Conservation (phyloP, 2,329 filamentous ascomycete species). For the Alternaria rosae region DNA sequence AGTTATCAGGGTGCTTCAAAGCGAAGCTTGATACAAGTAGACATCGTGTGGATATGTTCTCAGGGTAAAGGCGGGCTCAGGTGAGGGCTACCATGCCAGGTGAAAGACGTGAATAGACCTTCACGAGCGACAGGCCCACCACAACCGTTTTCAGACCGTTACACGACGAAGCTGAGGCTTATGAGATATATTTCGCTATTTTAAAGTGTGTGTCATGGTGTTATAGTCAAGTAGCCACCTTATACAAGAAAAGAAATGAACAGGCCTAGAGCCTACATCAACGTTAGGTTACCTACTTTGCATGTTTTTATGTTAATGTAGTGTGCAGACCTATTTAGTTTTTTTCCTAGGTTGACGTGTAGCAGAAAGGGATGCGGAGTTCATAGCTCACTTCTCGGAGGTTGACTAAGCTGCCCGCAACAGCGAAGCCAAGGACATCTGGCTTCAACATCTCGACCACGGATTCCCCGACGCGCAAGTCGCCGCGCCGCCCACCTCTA, state of each 20-base stretch:
- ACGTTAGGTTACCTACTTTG: too few species aligned
- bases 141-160: not conserved
- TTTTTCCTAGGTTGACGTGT: too few species aligned
- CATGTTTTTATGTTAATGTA: too few species aligned
- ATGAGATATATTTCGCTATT: not conserved
- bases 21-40: not conserved
- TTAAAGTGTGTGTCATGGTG: not conserved
- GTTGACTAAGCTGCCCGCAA: slow-evolving; percentile 33
- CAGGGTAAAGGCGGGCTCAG: slow-evolving; percentile 7
- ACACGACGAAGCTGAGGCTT: not conserved
- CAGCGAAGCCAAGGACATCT: slow-evolving; percentile 38
- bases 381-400: slow-evolving; percentile 21
- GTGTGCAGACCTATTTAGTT: too few species aligned
- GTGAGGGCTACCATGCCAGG: not conserved
- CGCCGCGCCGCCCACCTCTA: not conserved
- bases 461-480: slow-evolving; percentile 19
- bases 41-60: not conserved
- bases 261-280: too few species aligned
- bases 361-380: slow-evolving; percentile 5
- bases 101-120: slow-evolving; percentile 8
- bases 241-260: too few species aligned
- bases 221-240: not conserved
- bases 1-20: not conserved
- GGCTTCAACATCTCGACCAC: slow-evolving; percentile 36
- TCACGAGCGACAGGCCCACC: not conserved